Evolutionary conservation across 176 grass and related monocot species (phyloP).

Genomic region (Oryza longistaminata): DNA sequence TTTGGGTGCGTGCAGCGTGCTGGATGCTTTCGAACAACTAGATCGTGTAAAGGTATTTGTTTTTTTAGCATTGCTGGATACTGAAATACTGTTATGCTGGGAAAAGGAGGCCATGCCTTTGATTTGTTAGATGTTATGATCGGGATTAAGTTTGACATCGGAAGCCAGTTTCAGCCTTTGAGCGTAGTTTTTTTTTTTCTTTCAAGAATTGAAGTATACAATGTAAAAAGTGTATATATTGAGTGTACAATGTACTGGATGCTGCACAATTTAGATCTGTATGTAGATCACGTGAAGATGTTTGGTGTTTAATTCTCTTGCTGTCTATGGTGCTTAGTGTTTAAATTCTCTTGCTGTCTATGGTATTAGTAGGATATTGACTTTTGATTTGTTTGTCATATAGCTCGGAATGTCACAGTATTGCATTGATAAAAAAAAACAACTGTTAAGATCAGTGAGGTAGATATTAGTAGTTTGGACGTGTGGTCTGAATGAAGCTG

Average conservation of each 20-base stretch:
- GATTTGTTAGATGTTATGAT: not conserved
- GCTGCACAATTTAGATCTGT: not conserved
- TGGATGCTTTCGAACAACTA: not conserved
- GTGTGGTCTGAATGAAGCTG: not conserved
- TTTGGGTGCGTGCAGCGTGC: not conserved
- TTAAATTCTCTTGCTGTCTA: not conserved
- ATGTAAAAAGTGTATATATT: not conserved
- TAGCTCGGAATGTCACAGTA: not conserved
- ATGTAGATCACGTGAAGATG: not conserved
- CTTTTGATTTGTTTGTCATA: conserved; percentile 9
- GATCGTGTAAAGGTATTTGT: not conserved
- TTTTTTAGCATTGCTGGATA: not conserved
- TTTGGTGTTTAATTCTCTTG: not conserved
- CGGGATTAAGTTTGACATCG: not conserved
- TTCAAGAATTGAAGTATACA: not conserved
- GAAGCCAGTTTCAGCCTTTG: not conserved
- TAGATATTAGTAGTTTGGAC: not conserved
- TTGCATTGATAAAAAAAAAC: not conserved
- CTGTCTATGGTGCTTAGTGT: not conserved
- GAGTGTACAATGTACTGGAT: not conserved
- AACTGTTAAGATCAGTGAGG: not conserved
- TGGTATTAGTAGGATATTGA: conserved; percentile 22
- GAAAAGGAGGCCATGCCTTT: not conserved
- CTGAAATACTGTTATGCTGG: not conserved
- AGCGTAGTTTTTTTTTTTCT: not conserved